Evolutionary conservation across 1,284 basidiomycete species (phyloP).

Genomic region (Puccinia novopanici): DNA sequence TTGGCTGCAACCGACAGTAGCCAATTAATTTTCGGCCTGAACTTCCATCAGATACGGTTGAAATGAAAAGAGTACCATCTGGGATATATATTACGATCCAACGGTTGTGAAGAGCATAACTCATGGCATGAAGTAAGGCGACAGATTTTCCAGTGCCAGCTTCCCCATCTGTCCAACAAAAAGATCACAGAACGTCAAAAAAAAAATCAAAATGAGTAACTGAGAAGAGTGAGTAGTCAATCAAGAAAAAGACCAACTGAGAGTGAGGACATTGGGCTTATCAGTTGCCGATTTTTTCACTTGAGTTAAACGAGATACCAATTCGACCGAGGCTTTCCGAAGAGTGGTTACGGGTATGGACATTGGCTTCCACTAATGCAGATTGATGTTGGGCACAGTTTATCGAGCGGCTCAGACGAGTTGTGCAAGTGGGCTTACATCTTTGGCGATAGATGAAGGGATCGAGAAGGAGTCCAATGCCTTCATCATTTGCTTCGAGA

Average conservation of each 20-base stretch:
- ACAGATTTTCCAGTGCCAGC: conserved; percentile 48
- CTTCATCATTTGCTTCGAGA: neutral
- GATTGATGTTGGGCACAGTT: neutral
- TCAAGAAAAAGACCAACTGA: conserved; percentile 13
- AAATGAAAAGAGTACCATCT: conserved; percentile 26
- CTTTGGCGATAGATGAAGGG: conserved; percentile 35
- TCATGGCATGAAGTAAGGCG: conserved; percentile 39
- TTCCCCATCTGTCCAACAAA: conserved; percentile 18
- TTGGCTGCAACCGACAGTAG: conserved; percentile 16
- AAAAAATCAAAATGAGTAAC: neutral
- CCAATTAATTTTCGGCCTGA: neutral
- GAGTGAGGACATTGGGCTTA: conserved; percentile 28
- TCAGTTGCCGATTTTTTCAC: neutral
- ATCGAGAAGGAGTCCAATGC: conserved; percentile 28
- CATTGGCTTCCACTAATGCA: conserved; percentile 38
- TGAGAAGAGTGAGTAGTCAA: too few relatives aligned
- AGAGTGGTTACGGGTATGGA: conserved; percentile 36
- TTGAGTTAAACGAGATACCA: conserved; percentile 10
- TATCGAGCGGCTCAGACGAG: neutral
- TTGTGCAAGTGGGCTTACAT: neutral
- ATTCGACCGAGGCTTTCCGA: conserved; percentile 33
- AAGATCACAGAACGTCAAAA: neutral
- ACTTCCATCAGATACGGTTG: neutral
- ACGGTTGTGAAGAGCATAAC: conserved; percentile 36
- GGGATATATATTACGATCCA: conserved; percentile 50